Percentiles rank a stretch among this genome's conserved stretches.
These are phyloP conservation scores for Saturnispora sanitii DNA, from an alignment of 805 yeast species.

Conservation along the genomic window DNA sequence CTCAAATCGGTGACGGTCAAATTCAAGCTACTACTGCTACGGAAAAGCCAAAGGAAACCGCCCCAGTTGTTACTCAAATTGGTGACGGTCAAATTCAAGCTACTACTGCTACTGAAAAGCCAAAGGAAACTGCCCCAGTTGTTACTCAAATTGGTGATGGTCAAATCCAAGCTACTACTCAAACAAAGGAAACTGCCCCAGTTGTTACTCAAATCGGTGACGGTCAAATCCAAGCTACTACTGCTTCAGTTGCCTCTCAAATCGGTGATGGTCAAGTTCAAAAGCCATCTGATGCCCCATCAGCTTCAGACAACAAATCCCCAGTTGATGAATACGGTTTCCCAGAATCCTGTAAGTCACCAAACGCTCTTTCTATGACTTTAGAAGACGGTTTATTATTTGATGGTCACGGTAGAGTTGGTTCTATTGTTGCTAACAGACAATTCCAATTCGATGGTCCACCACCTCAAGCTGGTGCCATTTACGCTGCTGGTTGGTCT, in stretches of 20 bases:
- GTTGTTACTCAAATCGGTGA: constrained; percentile 28
- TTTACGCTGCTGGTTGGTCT: constrained; percentile 45
- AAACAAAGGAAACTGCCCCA: constrained; percentile 25
- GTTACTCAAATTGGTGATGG: constrained; percentile 50
- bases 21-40: constrained; percentile 31
- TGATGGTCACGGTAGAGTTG: constrained; percentile 42
- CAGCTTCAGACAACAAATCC: constrained; percentile 23
- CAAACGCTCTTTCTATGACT: constrained; percentile 34
- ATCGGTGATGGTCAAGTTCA: constrained; percentile 21
- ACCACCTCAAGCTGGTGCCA: constrained; percentile 53
- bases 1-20: constrained; percentile 30
- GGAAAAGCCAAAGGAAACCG: constrained; percentile 18
- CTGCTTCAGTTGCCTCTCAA: constrained; percentile 29
- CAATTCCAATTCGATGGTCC: constrained; percentile 61
- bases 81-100: constrained; percentile 41
- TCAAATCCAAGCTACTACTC: constrained; percentile 32
- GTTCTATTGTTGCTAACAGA: constrained; percentile 53
- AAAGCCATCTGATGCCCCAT: constrained; percentile 30
- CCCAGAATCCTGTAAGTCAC: constrained; percentile 29
- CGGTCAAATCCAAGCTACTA: constrained; percentile 21
- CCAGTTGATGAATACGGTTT: constrained; percentile 14
- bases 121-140: constrained; percentile 26
- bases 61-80: constrained; percentile 42
- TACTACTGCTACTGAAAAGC: constrained; percentile 21
- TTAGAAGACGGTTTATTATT: constrained; percentile 33